phyloP scores from a whole-genome alignment of 1,284 basidiomycete genomes.

The Moesziomyces antarcticus region DNA sequence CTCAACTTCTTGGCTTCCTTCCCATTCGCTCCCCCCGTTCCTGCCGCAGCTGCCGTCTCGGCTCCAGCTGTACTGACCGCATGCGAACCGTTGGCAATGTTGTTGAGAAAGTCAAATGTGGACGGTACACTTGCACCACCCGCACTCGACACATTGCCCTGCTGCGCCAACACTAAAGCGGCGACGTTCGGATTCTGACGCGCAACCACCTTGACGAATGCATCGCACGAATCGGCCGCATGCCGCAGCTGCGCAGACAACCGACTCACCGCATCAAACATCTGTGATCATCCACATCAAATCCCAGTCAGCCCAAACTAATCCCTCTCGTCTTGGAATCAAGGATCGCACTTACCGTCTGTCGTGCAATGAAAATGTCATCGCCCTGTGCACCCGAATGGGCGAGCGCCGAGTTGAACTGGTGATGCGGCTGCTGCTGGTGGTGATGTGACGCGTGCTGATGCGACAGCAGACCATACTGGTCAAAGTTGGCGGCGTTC shows the following conservation, averaged over 20 bases:
- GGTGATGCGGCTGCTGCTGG: slow-evolving; percentile 40
- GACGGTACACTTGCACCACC: slow-evolving; percentile 27
- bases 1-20: slow-evolving; percentile 47
- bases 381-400: slow-evolving; percentile 41
- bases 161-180: slow-evolving; percentile 49
- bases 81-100: slow-evolving; percentile 44
- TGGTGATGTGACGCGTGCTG: slow-evolving; percentile 49
- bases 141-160: slow-evolving; percentile 38
- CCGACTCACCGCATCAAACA: slow-evolving; percentile 52
- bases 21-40: slow-evolving; percentile 37
- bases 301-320: no score
- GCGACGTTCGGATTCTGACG: slow-evolving; percentile 54
- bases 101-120: slow-evolving; percentile 47
- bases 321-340: neutral
- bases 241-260: slow-evolving; percentile 51
- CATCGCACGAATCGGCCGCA: slow-evolving; percentile 53
- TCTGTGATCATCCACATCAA: slow-evolving; percentile 10
- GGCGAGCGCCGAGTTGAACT: slow-evolving; percentile 43
- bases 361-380: slow-evolving; percentile 50
- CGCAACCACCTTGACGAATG: slow-evolving; percentile 52
- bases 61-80: slow-evolving; percentile 23
- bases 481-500: slow-evolving; percentile 51
- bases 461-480: slow-evolving; percentile 50
- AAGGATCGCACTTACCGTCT: slow-evolving; percentile 32
- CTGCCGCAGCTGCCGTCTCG: slow-evolving; percentile 35